Percentiles rank a stretch among this genome's conserved stretches.
Conservation (phyloP, 2,329 filamentous ascomycete genomes). For the Amylocarpus encephaloides region DNA sequence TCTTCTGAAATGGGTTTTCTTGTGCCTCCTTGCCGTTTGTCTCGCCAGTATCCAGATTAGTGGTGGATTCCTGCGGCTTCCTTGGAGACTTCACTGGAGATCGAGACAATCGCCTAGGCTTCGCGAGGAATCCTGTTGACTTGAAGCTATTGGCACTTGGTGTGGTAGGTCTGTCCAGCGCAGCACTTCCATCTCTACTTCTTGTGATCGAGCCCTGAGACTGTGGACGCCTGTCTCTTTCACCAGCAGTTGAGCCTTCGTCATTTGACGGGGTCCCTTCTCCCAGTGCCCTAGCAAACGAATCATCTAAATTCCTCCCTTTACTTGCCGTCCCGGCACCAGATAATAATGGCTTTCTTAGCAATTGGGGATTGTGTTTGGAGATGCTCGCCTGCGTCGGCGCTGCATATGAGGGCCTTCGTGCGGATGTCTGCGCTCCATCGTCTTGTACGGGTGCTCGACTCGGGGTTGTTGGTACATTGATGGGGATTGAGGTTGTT, state of each 20-base stretch:
- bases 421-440: constrained; percentile 28
- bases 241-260: neutral
- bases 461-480: constrained; percentile 36
- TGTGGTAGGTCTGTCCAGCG: constrained; percentile 5
- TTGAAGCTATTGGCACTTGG: constrained; percentile 8
- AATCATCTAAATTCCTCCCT: constrained; percentile 27
- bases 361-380: constrained; percentile 52
- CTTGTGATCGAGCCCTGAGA: constrained; percentile 13
- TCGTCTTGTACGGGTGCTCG: constrained; percentile 23
- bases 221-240: neutral
- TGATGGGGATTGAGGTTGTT: constrained; percentile 39
- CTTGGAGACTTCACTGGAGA: constrained; percentile 20
- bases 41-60: constrained; percentile 4
- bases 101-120: constrained; percentile 26
- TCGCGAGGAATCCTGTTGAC: constrained; percentile 15
- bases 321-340: constrained; percentile 32
- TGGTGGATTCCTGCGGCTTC: neutral
- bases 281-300: constrained; percentile 23
- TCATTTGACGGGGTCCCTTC: constrained; percentile 6
- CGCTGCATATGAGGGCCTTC: constrained; percentile 56
- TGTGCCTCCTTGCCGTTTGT: constrained; percentile 4
- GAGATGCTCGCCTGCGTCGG: constrained; percentile 59
- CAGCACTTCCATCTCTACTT: constrained; percentile 4
- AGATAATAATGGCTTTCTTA: constrained; percentile 36
- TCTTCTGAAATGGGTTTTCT: constrained; percentile 25